Percentiles rank a stretch among this genome's conserved stretches.
These are phyloP conservation scores for Cladosporium sp. DNA, from an alignment of 2,329 filamentous ascomycete species.

Conservation along the genomic window DNA sequence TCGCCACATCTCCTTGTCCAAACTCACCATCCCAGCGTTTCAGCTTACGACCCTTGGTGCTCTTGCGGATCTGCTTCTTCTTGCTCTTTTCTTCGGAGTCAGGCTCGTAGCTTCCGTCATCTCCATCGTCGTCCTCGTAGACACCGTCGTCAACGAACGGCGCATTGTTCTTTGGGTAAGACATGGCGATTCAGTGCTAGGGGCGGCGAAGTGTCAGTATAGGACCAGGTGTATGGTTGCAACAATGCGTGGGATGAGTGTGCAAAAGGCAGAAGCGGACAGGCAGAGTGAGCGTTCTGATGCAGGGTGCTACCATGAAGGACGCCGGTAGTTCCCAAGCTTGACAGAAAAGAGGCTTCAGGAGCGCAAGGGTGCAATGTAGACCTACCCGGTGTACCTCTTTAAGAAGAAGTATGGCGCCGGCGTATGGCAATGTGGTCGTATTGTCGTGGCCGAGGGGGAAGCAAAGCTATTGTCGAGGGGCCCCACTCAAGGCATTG, in stretches of 20 bases:
- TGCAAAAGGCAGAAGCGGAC: not conserved
- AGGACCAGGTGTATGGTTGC: not conserved
- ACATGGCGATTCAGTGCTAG: not conserved
- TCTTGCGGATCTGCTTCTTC: constrained; percentile 25
- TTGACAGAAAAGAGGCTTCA: not conserved
- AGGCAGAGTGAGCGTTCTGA: not conserved
- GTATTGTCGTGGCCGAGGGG: not conserved
- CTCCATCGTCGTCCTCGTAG: not conserved
- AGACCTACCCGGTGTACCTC: not conserved
- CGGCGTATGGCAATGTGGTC: not conserved
- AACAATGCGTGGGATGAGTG: not conserved
- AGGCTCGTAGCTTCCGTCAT: not conserved
- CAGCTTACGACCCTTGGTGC: constrained; percentile 30
- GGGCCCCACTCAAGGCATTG: not conserved
- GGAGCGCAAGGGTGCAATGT: not conserved
- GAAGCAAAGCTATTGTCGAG: not conserved
- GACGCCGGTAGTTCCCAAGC: not conserved
- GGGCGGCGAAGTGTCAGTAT: not conserved
- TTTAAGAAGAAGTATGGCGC: not conserved
- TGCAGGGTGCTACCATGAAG: not conserved
- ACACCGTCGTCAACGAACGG: not conserved
- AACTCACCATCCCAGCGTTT: constrained; percentile 36
- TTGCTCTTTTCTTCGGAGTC: not conserved
- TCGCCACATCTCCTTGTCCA: not conserved
- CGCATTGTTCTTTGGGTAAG: not conserved